phyloP scores from a whole-genome alignment of 2,329 filamentous ascomycete species.

The Hyphodiscus sp. region DNA sequence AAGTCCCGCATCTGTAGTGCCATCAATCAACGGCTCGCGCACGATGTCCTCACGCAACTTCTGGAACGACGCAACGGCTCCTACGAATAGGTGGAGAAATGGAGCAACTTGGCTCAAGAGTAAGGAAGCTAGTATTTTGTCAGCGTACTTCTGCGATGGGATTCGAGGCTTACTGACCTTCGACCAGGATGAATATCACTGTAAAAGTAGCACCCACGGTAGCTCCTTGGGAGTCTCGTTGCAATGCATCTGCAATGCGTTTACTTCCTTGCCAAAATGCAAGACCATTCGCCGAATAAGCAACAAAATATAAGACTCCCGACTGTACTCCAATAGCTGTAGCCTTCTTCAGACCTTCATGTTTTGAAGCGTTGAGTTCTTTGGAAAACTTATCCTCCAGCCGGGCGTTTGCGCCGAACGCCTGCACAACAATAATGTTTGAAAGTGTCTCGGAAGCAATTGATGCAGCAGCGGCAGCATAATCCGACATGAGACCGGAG shows the following conservation, averaged over 20 bases:
- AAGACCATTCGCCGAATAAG: conserved; percentile 49
- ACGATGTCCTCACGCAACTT: conserved; percentile 39
- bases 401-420: conserved; percentile 41
- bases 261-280: conserved; percentile 53
- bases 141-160: background rate
- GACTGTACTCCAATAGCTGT: conserved; percentile 36
- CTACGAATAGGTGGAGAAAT: conserved; percentile 23
- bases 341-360: conserved; percentile 34
- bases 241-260: conserved; percentile 31
- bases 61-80: conserved; percentile 41
- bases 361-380: conserved; percentile 31
- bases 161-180: conserved; percentile 25
- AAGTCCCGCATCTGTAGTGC: conserved; percentile 24
- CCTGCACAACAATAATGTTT: conserved; percentile 46
- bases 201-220: conserved; percentile 45
- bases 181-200: conserved; percentile 46
- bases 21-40: conserved; percentile 32
- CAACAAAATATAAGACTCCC: background rate
- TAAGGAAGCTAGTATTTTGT: conserved; percentile 26
- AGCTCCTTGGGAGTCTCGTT: conserved; percentile 10
- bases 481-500: conserved; percentile 35
- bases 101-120: conserved; percentile 20
- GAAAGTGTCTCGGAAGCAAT: conserved; percentile 46
- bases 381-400: conserved; percentile 35
- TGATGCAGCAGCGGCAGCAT: conserved; percentile 42